Evolutionary conservation across 129 eudicot species (phyloP).

Genomic region (Pittosporum tobira): DNA sequence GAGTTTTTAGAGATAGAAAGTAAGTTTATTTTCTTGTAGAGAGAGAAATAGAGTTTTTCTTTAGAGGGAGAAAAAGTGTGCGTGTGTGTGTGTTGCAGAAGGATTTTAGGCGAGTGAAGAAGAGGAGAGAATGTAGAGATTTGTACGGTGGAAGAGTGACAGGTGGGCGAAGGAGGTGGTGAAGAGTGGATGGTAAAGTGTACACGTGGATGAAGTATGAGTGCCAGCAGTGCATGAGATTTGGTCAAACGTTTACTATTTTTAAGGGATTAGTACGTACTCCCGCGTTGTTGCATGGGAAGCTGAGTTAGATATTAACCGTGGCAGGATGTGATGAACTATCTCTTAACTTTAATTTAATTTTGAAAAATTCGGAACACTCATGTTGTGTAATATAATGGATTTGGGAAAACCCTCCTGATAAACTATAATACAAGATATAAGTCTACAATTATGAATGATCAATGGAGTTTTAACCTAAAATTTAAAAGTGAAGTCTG

Average conservation of each 20-base stretch:
- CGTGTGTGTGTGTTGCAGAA: slow-evolving; percentile 9
- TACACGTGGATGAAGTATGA: slow-evolving; percentile 23
- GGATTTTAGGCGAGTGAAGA: slow-evolving; percentile 3
- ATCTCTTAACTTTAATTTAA: no score
- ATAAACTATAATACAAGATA: no score
- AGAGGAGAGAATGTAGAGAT: neutral
- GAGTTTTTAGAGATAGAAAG: neutral
- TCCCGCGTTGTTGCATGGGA: no score
- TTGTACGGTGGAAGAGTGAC: slow-evolving; percentile 10
- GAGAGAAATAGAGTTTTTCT: neutral
- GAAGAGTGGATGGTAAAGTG: slow-evolving; percentile 14
- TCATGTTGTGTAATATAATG: no score
- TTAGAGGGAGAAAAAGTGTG: no score
- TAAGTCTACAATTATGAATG: no score
- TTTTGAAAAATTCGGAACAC: no score
- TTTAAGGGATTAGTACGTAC: no score
- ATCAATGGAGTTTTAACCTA: no score
- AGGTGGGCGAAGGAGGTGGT: slow-evolving; percentile 28
- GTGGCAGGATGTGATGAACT: neutral
- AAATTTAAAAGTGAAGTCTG: no score
- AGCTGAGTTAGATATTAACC: neutral
- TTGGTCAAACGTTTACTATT: slow-evolving; percentile 7
- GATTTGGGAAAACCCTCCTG: no score
- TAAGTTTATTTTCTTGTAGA: neutral
- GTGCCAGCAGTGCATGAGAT: slow-evolving; percentile 20